Evolutionary conservation across 176 grass and related monocot species (phyloP).

Genomic region (bread wheat (Triticum aestivum)): IWGSC_CS_RefSeq_v2.1 NC_057802.1:161215086-161215585

Average conservation of each 20-base stretch:
- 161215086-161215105: conserved; percentile 47
- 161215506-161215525: conserved; percentile 92
- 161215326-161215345: conserved; percentile 46
- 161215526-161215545: conserved; percentile 73
- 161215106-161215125: conserved; percentile 49
- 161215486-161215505: conserved; percentile 99
- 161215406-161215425: conserved; percentile 26
- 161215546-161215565: conserved; percentile 68
- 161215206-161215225: conserved; percentile 45
- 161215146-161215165: conserved; percentile 61
- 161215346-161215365: conserved; percentile 64
- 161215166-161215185: conserved; percentile 39
- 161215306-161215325: conserved; percentile 43
- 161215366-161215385: conserved; percentile 26
- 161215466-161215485: conserved; percentile 94
- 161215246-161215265: conserved; percentile 44
- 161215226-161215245: conserved; percentile 41
- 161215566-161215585: conserved; percentile 75
- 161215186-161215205: conserved; percentile 42
- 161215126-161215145: conserved; percentile 64
- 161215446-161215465: conserved; percentile 90
- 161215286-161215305: conserved; percentile 49
- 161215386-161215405: neutral
- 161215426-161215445: conserved; percentile 68
- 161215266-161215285: conserved; percentile 56